phyloP scores from a whole-genome alignment of 1,139 yeast genomes.

The Wickerhamomyces sp. region DNA sequence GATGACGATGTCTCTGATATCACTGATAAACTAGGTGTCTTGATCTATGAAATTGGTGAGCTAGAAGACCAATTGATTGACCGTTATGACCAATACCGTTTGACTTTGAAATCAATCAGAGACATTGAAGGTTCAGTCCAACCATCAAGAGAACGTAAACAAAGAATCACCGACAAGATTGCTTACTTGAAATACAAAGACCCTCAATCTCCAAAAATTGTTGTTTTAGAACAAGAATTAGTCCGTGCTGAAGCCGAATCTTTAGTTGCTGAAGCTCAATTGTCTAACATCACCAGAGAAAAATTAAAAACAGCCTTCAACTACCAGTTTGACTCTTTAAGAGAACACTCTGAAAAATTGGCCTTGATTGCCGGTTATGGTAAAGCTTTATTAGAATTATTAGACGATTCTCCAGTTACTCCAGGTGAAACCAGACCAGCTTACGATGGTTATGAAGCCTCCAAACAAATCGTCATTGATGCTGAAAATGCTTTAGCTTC shows the following conservation, averaged over 20 bases:
- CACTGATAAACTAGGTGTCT: slow-evolving; percentile 94
- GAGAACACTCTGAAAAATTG: slow-evolving; percentile 94
- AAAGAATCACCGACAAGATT: slow-evolving; percentile 94
- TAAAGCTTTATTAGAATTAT: slow-evolving; percentile 90
- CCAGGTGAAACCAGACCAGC: slow-evolving; percentile 99
- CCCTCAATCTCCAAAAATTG: slow-evolving; percentile 94
- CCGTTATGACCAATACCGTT: slow-evolving; percentile 95
- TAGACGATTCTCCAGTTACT: slow-evolving; percentile 95
- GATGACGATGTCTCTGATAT: slow-evolving; percentile 97
- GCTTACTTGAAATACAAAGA: slow-evolving; percentile 98
- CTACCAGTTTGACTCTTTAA: slow-evolving; percentile 93
- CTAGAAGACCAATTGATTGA: slow-evolving; percentile 97
- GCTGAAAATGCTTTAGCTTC: slow-evolving; percentile 94
- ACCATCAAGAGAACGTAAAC: slow-evolving; percentile 97
- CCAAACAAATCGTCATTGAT: slow-evolving; percentile 95
- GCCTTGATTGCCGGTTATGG: slow-evolving; percentile 98
- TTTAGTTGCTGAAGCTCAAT: slow-evolving; percentile 97
- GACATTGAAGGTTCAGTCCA: slow-evolving; percentile 97
- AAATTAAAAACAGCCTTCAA: slow-evolving; percentile 96
- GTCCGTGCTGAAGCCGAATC: slow-evolving; percentile 99
- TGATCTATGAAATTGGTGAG: slow-evolving; percentile 94
- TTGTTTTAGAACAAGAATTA: slow-evolving; percentile 94
- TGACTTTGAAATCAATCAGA: slow-evolving; percentile 90
- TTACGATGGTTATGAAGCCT: slow-evolving; percentile 96
- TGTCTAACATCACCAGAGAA: slow-evolving; percentile 96